Evolutionary conservation across 192 early-diverging fungal genomes (phyloP).

Genomic region (Diversispora epigaea): DNA sequence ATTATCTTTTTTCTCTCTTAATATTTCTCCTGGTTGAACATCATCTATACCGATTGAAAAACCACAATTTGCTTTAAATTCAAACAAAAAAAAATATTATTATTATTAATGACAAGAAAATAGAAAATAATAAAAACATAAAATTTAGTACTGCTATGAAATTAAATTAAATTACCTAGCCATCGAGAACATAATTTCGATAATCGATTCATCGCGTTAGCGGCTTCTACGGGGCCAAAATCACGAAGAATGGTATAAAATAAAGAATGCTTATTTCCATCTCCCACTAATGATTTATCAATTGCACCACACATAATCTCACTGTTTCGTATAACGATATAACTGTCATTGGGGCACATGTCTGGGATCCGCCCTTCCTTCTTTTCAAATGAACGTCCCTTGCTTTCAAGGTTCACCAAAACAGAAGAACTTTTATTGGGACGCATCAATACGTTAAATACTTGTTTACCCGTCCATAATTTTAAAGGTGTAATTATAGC

Average conservation of each 20-base stretch:
- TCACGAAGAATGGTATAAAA: conserved; percentile 94
- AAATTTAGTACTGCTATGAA: background rate
- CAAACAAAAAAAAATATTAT: background rate
- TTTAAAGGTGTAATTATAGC: conserved; percentile 84
- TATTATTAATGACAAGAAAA: background rate
- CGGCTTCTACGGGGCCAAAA: conserved; percentile 82
- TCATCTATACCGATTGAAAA: conserved; percentile 99
- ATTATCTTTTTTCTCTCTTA: conserved; percentile 76
- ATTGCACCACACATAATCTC: conserved; percentile 92
- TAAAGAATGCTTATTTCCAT: conserved; percentile 91
- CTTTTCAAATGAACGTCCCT: conserved; percentile 73
- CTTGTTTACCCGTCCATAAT: conserved; percentile 97
- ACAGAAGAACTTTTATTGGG: conserved; percentile 73
- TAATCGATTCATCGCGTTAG: conserved; percentile 91
- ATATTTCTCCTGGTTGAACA: conserved; percentile 82
- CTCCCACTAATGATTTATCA: conserved; percentile 95
- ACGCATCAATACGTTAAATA: conserved; percentile 84
- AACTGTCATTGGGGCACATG: conserved; percentile 89
- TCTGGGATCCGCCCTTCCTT: conserved; percentile 59
- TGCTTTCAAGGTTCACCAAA: conserved; percentile 87
- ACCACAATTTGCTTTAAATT: conserved; percentile 71
- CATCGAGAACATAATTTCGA: conserved; percentile 92
- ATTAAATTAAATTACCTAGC: conserved; percentile 56
- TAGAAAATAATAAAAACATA: background rate
- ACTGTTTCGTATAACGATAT: conserved; percentile 87